Percentiles rank a stretch among this genome's conserved stretches.
Conservation (phyloP, 768 basidiomycete species). For the Lactarius hatsudake region DNA sequence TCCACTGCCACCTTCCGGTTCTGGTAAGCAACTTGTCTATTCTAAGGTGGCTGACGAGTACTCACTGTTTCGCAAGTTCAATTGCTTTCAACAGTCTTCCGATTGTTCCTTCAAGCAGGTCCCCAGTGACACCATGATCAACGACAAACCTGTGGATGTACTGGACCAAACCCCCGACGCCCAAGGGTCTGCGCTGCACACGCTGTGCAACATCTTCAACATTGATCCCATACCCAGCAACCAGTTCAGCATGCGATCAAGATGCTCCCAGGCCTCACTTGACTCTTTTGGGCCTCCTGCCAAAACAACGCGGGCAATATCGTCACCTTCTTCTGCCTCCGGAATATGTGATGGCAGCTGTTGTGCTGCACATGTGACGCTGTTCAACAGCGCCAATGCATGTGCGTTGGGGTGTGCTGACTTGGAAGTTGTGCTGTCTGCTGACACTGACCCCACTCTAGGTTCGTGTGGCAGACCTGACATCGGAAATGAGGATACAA, state of each 20-base stretch:
- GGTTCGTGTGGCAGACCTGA: no score
- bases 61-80: no score
- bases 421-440: background rate
- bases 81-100: no score
- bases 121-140: no score
- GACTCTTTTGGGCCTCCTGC: background rate
- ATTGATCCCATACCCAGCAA: background rate
- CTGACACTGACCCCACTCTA: no score
- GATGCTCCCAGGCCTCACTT: background rate
- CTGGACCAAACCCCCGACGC: no score
- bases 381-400: background rate
- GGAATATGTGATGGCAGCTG: background rate
- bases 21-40: no score
- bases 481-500: no score
- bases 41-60: no score
- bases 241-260: background rate
- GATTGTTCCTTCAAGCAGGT: no score
- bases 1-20: no score
- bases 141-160: no score
- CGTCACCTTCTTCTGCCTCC: background rate
- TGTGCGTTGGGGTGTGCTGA: background rate
- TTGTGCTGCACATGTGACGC: background rate
- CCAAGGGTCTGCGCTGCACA: background rate
- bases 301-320: background rate
- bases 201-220: background rate